phyloP scores from a whole-genome alignment of 192 early-diverging fungal genomes.

The Coemansia sp. region DNA sequence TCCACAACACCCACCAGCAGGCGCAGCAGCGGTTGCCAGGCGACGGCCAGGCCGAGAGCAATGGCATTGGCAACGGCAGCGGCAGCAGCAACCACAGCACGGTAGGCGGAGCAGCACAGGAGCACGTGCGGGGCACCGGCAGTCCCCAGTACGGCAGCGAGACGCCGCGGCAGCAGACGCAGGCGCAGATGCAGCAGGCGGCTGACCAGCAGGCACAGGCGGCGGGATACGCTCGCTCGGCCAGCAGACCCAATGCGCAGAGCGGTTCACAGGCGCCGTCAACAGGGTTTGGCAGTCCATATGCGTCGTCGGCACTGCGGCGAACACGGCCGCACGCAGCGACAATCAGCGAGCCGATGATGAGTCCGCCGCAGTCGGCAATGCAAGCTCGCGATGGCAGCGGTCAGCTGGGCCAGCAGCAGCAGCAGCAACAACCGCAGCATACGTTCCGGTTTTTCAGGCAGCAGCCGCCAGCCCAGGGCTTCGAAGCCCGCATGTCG shows the following conservation, averaged over 20 bases:
- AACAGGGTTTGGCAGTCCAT: conserved; percentile 2
- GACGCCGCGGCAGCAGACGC: background rate
- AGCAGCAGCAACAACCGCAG: conserved; percentile 31
- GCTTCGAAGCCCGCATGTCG: background rate
- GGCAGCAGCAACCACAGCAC: conserved; percentile 5
- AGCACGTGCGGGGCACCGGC: background rate
- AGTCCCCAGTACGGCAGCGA: background rate
- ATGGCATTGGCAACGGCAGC: background rate
- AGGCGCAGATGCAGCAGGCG: no score
- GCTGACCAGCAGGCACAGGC: no score
- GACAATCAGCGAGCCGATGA: conserved; percentile 48
- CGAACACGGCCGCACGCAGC: conserved; percentile 46
- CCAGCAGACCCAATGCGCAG: conserved; percentile 1
- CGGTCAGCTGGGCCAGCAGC: conserved; percentile 12
- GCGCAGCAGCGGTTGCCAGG: conserved; percentile 20
- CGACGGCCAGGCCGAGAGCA: background rate
- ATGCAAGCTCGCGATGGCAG: conserved; percentile 4
- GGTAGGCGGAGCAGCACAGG: conserved; percentile 1
- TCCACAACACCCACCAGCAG: no score
- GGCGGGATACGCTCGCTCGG: background rate
- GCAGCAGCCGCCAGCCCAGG: conserved; percentile 18
- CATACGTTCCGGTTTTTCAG: conserved; percentile 22
- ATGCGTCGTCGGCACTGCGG: conserved; percentile 9
- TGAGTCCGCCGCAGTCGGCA: conserved; percentile 23
- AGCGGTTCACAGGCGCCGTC: conserved; percentile 9